Conservation (phyloP, 2,329 filamentous ascomycete species). For the Xylaria hypoxylon region DNA sequence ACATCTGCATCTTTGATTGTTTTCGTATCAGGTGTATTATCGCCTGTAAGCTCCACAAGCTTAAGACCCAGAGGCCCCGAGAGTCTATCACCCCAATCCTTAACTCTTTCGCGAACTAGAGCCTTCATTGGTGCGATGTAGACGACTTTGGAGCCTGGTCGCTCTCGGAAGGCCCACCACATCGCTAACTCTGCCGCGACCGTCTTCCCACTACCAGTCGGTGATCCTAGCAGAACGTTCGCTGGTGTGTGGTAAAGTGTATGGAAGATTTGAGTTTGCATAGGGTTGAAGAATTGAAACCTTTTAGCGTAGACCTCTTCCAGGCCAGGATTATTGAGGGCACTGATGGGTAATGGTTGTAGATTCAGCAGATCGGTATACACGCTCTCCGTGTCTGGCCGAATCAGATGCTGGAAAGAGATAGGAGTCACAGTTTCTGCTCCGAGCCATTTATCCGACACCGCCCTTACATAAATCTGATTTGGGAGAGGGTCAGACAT, state of each 20-base stretch:
- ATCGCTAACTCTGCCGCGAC: constrained; percentile 95
- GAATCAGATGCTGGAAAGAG: constrained; percentile 97
- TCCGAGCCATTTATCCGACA: constrained; percentile 96
- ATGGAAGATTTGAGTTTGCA: constrained; percentile 99
- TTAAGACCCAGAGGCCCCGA: constrained; percentile 86
- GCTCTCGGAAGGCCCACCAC: constrained; percentile 99
- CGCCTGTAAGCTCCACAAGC: constrained; percentile 94
- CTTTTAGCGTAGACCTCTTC: constrained; percentile 90
- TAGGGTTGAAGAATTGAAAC: constrained; percentile 98
- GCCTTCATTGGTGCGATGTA: constrained; percentile 99
- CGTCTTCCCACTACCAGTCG: constrained; percentile 97
- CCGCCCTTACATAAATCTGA: constrained; percentile 94
- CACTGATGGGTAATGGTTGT: constrained; percentile 87
- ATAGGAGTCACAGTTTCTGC: constrained; percentile 95
- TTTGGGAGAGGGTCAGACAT: constrained; percentile 91
- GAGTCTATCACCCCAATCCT: constrained; percentile 90
- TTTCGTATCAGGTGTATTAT: constrained; percentile 96
- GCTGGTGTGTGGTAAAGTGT: constrained; percentile 91
- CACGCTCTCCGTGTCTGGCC: constrained; percentile 95
- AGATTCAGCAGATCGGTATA: constrained; percentile 95
- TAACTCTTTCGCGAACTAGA: constrained; percentile 92
- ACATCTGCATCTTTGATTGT: constrained; percentile 97
- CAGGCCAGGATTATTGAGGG: constrained; percentile 85
- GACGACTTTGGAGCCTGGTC: constrained; percentile 94
- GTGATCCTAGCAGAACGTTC: constrained; percentile 94